Conservation (phyloP, 495 filamentous ascomycete genomes). For the Pseudomonodictys pantanalensis region DNA sequence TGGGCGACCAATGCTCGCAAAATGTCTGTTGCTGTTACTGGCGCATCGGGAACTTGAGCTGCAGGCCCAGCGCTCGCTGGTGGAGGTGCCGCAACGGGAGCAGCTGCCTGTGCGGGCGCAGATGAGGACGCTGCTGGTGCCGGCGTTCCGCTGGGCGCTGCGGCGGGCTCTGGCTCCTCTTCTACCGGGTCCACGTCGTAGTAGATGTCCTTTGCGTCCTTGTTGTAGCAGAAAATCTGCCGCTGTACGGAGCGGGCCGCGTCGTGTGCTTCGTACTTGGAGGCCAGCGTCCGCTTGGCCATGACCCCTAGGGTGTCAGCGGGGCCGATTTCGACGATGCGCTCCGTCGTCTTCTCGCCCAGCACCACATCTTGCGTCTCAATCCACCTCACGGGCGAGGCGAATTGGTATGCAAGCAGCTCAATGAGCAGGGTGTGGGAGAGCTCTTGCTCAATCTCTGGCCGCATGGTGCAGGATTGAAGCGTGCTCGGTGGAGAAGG, state of each 20-base stretch:
- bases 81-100: conserved; percentile 55
- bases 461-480: conserved; percentile 77
- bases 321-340: conserved; percentile 95
- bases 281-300: conserved; percentile 91
- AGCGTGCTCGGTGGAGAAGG: neutral
- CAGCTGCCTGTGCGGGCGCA: conserved; percentile 49
- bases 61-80: conserved; percentile 81
- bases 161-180: conserved; percentile 70
- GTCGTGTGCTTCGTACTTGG: conserved; percentile 99
- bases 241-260: conserved; percentile 91
- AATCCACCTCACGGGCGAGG: conserved; percentile 97
- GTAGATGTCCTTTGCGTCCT: conserved; percentile 99
- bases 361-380: conserved; percentile 99
- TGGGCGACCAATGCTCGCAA: conserved; percentile 91
- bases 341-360: conserved; percentile 89
- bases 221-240: conserved; percentile 99
- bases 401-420: conserved; percentile 98
- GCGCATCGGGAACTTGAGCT: conserved; percentile 78
- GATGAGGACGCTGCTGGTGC: conserved; percentile 44
- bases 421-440: conserved; percentile 96
- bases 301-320: conserved; percentile 98
- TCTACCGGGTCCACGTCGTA: conserved; percentile 96
- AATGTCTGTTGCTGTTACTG: conserved; percentile 83
- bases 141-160: conserved; percentile 47
- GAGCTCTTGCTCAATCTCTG: conserved; percentile 97